Base-by-base conservation (phyloP, 768 basidiomycete genomes). In the Asterophora lycoperdoides region DNA sequence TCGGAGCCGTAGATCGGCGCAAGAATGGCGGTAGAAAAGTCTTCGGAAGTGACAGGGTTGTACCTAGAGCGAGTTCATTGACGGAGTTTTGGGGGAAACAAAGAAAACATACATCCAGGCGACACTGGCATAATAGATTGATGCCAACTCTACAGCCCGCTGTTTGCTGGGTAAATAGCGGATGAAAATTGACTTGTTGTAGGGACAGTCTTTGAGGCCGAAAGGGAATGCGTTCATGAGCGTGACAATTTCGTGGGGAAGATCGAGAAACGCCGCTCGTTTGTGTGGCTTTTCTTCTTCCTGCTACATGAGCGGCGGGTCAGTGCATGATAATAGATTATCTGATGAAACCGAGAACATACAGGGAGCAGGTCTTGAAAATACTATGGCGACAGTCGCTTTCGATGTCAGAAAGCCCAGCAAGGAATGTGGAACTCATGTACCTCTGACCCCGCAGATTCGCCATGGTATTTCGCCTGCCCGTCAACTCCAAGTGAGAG, bases 161-260 rank as follows among this genome's bases (percentile, higher is more conserved):
- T 68, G 64, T 33, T 58, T 68, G 5, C 61, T 23, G 3, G 79
- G 77, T 7, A 80, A 54, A 51, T 70, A 77, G 0, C 64, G 56
- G 4, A 56, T 36, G 47, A 79, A 78, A 19, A 68, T 49, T 3
- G 52, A 52, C 39, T 70, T 76, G 38, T 60, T 56, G 53, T 72
- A 68, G 10, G 60, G 61, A 35, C 64, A 65, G 36, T 72, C 72
- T 29, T 62, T 68, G 43, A 74, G 49, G 15, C 78, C 78, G 26
- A 78, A 71, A 8, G 78, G 78, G 54, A 77, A 79, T 4, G 78
- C 69, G 36, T 73, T 64, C 56, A 70, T 68, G 7, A 80, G 68
- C 13, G 70, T 66, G 17, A 73, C 49, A 19, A 80, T 67, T 47
- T 77, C 75, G 9, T 44, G 43, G 8, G 77, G 74, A 30, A 80